Base-by-base conservation (phyloP, 148 eudicot genomes). In the Dysphania ambrosioides region DNA sequence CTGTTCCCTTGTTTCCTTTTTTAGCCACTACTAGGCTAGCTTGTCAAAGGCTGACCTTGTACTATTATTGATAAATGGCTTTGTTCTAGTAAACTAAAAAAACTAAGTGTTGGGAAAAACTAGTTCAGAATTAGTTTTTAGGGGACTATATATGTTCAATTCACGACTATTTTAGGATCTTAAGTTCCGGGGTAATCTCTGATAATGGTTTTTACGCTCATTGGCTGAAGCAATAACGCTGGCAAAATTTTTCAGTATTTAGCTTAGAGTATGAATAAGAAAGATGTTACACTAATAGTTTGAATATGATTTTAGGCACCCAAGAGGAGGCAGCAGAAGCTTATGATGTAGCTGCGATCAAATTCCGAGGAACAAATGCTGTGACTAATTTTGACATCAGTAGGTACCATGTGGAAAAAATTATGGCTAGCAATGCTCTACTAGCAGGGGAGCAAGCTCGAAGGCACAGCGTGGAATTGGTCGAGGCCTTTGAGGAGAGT, bases 271-370 rank as follows among this genome's bases (percentile, higher is more conserved):
- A n/a, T n/a, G n/a, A n/a, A 5, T 5, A 53, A 53, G 24, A 53
- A 53, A 19, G 8, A 4, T 21, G 58, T 53, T 4, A n/a, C 21
- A 53, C 24, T 1, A 19, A 8, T 21, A 3, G 1, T 19, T 53
- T 53, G 58, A 40, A 27, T 47, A n/a, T 32, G 68, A 19, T 24
- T 18, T 66, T 47, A 93, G 98, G 93, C 81, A 91, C 98, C 3
- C 98, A 93, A 72, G 98, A 93, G 73, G 98, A 93, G 74, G 98
- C 98, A 44, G 97, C 94, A 2, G 98, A 93, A 74, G 97, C 98
- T n/a, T 93, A 93, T 79, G 98, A 93, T 73, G 79, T 93, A 11
- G 98, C 98, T 6, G 98, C 98, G 6, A 91, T 93, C 61, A 93
- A 89, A 70, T 93, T 93, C 59, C 87, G 98, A 6, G 98, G 98